Evolutionary conservation across 2,329 filamentous ascomycete genomes (phyloP).

Genomic region (Pochonia chlamydosporia): DNA sequence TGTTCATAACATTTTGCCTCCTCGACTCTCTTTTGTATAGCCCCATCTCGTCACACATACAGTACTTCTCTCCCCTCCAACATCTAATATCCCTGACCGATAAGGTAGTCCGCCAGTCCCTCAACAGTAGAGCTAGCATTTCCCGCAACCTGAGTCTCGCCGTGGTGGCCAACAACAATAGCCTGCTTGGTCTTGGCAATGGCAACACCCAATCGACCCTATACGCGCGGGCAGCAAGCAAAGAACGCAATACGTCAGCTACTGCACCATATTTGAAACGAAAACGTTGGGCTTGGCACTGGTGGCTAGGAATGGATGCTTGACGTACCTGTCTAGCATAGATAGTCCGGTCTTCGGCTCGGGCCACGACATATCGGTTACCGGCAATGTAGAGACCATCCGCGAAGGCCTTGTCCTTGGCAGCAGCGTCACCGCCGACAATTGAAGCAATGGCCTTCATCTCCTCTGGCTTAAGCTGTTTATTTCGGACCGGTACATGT

Average conservation of each 20-base stretch:
- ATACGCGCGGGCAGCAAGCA: not conserved
- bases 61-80: not conserved
- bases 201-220: slow-evolving; percentile 73
- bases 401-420: slow-evolving; percentile 60
- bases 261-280: not conserved
- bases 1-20: slow-evolving; percentile 6
- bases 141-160: slow-evolving; percentile 65
- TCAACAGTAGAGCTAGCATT: slow-evolving; percentile 75
- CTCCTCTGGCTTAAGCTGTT: slow-evolving; percentile 42
- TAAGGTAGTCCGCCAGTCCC: slow-evolving; percentile 81
- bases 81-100: slow-evolving; percentile 64
- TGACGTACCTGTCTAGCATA: slow-evolving; percentile 76
- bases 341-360: slow-evolving; percentile 69
- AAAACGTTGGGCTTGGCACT: no score
- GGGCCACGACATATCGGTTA: slow-evolving; percentile 72
- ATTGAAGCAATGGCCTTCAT: slow-evolving; percentile 52
- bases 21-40: slow-evolving; percentile 2
- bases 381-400: slow-evolving; percentile 72
- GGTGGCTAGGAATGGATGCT: not conserved
- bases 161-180: slow-evolving; percentile 84
- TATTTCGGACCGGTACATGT: not conserved
- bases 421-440: slow-evolving; percentile 37
- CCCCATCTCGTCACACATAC: slow-evolving; percentile 8
- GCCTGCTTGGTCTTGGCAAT: slow-evolving; percentile 85
- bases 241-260: not conserved